Conservation (phyloP, 768 basidiomycete genomes). For the Russula virescens region DNA sequence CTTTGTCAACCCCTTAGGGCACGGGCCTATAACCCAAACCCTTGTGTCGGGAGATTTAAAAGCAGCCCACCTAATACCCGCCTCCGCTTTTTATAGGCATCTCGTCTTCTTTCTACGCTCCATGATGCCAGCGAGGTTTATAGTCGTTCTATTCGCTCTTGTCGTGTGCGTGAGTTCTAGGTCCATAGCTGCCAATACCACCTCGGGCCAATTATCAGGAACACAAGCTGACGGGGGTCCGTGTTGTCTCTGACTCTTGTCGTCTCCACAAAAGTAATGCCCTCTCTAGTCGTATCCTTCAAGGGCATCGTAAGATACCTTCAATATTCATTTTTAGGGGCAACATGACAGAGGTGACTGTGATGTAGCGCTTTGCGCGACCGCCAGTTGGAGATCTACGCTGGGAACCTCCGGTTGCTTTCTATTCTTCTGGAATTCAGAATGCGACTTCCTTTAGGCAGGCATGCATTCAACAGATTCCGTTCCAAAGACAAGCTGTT, state of each 20-base stretch:
- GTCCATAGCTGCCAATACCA: background rate
- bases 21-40: too few relatives aligned
- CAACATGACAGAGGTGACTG: background rate
- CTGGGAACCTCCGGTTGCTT: conserved; percentile 9
- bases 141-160: background rate
- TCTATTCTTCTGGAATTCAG: conserved; percentile 2
- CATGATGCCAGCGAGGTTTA: background rate
- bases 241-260: background rate
- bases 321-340: background rate
- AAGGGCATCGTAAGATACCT: conserved; percentile 11
- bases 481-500: background rate
- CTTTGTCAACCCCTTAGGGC: too few relatives aligned
- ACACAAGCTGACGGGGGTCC: conserved; percentile 6
- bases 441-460: conserved; percentile 12
- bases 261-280: background rate
- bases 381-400: conserved; percentile 7
- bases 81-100: too few relatives aligned
- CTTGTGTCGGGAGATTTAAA: background rate
- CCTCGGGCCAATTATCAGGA: conserved; percentile 6
- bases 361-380: conserved; percentile 14
- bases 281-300: conserved; percentile 5
- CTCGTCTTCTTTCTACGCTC: too few relatives aligned
- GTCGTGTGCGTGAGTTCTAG: background rate
- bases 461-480: conserved; percentile 16
- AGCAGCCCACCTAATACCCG: background rate